These are phyloP conservation scores for Hypholoma fasciculare DNA, from an alignment of 768 basidiomycete species.

Conservation along the genomic window DNA sequence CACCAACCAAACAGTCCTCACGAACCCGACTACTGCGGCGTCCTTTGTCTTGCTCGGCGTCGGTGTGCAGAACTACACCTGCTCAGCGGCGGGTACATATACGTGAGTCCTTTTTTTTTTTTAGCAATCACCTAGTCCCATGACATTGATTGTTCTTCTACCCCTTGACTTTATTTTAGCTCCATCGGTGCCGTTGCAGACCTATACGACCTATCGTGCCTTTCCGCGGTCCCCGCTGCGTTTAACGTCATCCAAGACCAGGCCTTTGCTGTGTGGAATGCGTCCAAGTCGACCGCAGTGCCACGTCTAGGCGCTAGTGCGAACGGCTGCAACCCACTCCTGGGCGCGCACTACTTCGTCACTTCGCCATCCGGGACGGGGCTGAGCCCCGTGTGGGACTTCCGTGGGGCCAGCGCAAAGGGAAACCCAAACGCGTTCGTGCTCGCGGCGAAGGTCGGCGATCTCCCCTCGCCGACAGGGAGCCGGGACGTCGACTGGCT, in stretches of 20 bases:
- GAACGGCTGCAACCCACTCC: conserved; percentile 6
- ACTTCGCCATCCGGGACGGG: conserved; percentile 43
- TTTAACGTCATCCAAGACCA: conserved; percentile 32
- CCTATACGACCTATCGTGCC: conserved; percentile 56
- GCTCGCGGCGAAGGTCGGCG: conserved; percentile 41
- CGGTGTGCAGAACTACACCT: conserved; percentile 60
- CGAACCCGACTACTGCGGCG: conserved; percentile 31
- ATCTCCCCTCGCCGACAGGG: conserved; percentile 41
- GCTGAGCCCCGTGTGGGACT: conserved; percentile 56
- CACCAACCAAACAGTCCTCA: conserved; percentile 29
- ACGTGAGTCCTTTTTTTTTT: conserved; percentile 31
- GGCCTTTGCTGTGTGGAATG: conserved; percentile 20
- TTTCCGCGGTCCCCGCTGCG: conserved; percentile 24
- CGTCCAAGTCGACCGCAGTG: no score
- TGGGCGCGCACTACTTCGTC: conserved; percentile 60
- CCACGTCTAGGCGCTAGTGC: conserved; percentile 7
- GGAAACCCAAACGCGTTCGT: conserved; percentile 48
- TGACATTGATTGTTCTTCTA: not conserved
- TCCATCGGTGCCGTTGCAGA: conserved; percentile 49
- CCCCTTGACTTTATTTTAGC: conserved; percentile 23
- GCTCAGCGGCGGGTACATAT: conserved; percentile 39
- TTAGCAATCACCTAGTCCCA: not conserved
- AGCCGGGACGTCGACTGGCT: conserved; percentile 56
- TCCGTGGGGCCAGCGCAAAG: conserved; percentile 39
- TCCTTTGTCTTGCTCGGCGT: conserved; percentile 45